A percentile compares a stretch with the other conserved stretches of the same genome.
These are phyloP conservation scores for Phyllachora maydis DNA, from an alignment of 2,329 filamentous ascomycete genomes.

Conservation along the genomic window DNA sequence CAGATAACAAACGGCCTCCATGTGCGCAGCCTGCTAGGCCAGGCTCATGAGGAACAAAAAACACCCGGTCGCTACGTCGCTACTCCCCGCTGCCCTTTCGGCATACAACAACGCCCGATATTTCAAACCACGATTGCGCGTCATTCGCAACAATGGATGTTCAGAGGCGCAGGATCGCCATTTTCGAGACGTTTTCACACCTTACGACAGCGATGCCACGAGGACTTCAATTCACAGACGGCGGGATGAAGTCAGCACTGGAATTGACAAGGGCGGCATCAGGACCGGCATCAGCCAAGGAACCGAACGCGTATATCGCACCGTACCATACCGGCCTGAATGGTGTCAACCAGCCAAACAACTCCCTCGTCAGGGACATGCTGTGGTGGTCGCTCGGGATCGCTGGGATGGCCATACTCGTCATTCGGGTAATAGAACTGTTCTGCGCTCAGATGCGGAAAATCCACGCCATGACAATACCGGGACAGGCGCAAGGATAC, in stretches of 20 bases:
- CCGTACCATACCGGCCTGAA: constrained; percentile 33
- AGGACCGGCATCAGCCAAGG: constrained; percentile 7
- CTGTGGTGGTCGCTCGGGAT: constrained; percentile 41
- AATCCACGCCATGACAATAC: constrained; percentile 33
- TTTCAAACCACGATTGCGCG: no score
- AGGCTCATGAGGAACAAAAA: no score
- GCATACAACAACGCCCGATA: no score
- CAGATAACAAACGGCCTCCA: no score
- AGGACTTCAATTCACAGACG: no score
- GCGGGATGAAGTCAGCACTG: no score
- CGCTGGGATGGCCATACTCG: constrained; percentile 29
- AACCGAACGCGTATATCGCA: constrained; percentile 21
- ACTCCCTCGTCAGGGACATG: constrained; percentile 32
- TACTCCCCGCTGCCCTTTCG: no score
- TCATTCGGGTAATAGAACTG: constrained; percentile 31
- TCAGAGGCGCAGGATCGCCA: constrained; percentile 10
- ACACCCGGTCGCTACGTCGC: no score
- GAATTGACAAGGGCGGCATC: constrained; percentile 2
- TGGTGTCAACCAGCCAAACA: constrained; percentile 37
- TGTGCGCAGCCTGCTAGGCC: no score
- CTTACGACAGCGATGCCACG: constrained; percentile 1
- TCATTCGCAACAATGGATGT: constrained; percentile 13
- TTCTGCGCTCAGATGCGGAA: constrained; percentile 34
- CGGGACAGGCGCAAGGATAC: constrained; percentile 31
- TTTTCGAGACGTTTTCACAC: constrained; percentile 4